phyloP scores from a whole-genome alignment of 73 alveolate genomes.

The Paramecium sonneborni region DNA sequence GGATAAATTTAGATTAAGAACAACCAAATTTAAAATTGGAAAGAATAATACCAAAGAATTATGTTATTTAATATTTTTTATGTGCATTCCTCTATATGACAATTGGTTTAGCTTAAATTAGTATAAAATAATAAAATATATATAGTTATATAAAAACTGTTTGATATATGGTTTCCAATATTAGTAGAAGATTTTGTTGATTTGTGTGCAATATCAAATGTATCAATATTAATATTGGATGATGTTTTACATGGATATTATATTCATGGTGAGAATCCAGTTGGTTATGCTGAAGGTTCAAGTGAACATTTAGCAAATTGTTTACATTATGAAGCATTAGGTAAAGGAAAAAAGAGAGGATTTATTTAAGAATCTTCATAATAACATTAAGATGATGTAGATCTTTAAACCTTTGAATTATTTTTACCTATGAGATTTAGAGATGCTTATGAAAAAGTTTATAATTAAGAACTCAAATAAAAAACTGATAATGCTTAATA shows the following conservation, averaged over 20 bases:
- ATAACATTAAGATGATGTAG: constrained; percentile 68
- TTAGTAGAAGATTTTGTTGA: constrained; percentile 88
- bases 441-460: constrained; percentile 72
- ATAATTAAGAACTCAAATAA: constrained; percentile 43
- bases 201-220: constrained; percentile 93
- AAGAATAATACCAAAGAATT: constrained; percentile 69
- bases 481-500: constrained; percentile 69
- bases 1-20: constrained; percentile 70
- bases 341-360: constrained; percentile 86
- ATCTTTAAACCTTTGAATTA: constrained; percentile 90
- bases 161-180: constrained; percentile 83
- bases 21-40: constrained; percentile 66
- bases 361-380: constrained; percentile 55
- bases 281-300: constrained; percentile 90
- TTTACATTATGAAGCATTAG: constrained; percentile 87
- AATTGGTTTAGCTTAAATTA: constrained; percentile 80
- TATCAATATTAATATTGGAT: constrained; percentile 90
- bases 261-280: constrained; percentile 96
- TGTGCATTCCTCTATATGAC: constrained; percentile 76
- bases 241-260: constrained; percentile 96
- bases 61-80: constrained; percentile 82
- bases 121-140: neutral
- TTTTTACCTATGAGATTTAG: constrained; percentile 83
- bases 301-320: constrained; percentile 78
- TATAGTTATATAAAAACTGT: constrained; percentile 70